phyloP scores from a whole-genome alignment of 2,329 filamentous ascomycete species.

The Fusarium subglutinans region DNA sequence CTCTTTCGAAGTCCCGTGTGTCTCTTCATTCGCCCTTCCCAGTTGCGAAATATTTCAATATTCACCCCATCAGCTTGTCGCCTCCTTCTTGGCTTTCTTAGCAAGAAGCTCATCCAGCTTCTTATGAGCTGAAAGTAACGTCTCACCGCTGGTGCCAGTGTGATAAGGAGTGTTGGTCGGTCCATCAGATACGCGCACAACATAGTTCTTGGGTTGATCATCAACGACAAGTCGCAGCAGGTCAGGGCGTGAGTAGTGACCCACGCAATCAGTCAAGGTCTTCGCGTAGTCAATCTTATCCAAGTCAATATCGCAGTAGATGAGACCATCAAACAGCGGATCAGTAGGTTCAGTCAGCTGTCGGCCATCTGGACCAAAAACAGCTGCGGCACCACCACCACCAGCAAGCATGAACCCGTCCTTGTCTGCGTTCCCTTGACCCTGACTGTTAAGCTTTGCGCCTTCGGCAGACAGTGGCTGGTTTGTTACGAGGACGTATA shows the following conservation, averaged over 20 bases:
- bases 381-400: slow-evolving; percentile 39
- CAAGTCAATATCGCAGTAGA: slow-evolving; percentile 51
- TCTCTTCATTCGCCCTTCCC: neutral
- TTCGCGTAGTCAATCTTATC: slow-evolving; percentile 18
- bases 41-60: rapidly evolving
- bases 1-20: neutral
- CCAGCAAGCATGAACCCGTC: slow-evolving; percentile 26
- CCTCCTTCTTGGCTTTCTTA: neutral
- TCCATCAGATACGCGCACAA: neutral
- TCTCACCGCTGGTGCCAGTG: neutral
- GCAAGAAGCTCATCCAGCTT: neutral
- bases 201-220: neutral
- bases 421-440: slow-evolving; percentile 44
- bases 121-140: neutral
- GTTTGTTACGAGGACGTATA: slow-evolving; percentile 62
- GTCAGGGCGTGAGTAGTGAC: slow-evolving; percentile 50
- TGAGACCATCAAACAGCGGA: slow-evolving; percentile 45
- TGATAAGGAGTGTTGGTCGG: neutral
- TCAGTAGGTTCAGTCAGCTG: slow-evolving; percentile 41
- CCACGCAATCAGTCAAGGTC: slow-evolving; percentile 50
- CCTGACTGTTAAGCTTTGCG: slow-evolving; percentile 43
- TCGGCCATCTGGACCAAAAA: slow-evolving; percentile 45
- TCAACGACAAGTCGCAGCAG: slow-evolving; percentile 45
- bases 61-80: rapidly evolving
- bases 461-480: slow-evolving; percentile 53